phyloP scores from a whole-genome alignment of 208 protist genomes.

The Leptomonas pyrrhocoris region DNA sequence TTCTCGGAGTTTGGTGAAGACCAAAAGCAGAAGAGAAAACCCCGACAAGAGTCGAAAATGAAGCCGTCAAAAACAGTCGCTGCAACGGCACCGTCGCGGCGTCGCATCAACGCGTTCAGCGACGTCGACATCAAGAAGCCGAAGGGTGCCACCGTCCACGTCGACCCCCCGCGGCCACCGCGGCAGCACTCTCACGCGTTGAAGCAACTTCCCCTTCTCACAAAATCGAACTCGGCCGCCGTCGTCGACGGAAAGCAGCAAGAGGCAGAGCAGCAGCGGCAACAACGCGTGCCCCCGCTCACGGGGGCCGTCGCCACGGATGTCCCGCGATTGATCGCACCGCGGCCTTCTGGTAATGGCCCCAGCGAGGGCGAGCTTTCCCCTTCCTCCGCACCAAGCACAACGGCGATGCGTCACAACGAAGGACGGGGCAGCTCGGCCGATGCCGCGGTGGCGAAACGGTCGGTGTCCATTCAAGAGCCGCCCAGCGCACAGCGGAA shows the following conservation, averaged over 20 bases:
- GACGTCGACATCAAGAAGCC: neutral
- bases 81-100: conserved; percentile 8
- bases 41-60: neutral
- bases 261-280: conserved; percentile 12
- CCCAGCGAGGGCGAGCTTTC: neutral
- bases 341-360: conserved; percentile 12
- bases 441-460: neutral
- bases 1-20: neutral
- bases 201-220: neutral
- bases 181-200: conserved; percentile 3
- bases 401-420: neutral
- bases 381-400: neutral
- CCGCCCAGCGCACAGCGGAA: neutral
- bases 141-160: conserved; percentile 10
- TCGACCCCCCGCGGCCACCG: conserved; percentile 15
- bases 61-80: conserved; percentile 2
- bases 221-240: neutral
- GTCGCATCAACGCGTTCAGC: neutral
- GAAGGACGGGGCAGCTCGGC: neutral
- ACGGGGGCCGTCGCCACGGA: neutral
- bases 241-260: neutral
- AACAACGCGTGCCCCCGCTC: conserved; percentile 5
- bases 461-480: neutral
- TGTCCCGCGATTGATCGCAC: conserved; percentile 12
- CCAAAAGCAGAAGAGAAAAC: neutral